Evolutionary conservation across 2,329 filamentous ascomycete genomes (phyloP).

Genomic region (Pseudocercospora pini-densiflorae): DNA sequence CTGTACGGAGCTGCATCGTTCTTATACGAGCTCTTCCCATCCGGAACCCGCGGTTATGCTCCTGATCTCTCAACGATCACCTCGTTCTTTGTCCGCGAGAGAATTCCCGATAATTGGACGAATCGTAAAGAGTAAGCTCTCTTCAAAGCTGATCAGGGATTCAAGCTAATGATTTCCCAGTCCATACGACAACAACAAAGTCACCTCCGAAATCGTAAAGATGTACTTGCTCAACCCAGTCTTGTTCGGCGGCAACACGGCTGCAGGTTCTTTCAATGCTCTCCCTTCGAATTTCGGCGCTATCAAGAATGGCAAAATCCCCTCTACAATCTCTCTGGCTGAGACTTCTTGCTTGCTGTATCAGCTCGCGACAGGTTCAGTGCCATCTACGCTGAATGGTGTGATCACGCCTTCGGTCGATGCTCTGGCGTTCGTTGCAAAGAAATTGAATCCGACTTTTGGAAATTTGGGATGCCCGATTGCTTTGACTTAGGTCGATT

Average conservation of each 20-base stretch:
- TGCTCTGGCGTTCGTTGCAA: conserved; percentile 38
- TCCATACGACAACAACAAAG: conserved; percentile 40
- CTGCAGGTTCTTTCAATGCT: conserved; percentile 35
- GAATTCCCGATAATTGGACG: conserved; percentile 49
- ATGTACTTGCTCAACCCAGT: conserved; percentile 49
- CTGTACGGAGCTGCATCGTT: conserved; percentile 50
- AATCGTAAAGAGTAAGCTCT: conserved; percentile 28
- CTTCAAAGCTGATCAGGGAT: background rate
- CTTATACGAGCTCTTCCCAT: conserved; percentile 49
- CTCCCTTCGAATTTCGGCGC: conserved; percentile 39
- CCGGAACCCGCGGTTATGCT: conserved; percentile 36
- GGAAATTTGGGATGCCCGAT: conserved; percentile 45
- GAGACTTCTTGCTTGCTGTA: conserved; percentile 47
- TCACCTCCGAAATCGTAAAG: conserved; percentile 44
- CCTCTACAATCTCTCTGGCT: conserved; percentile 37
- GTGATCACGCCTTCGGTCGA: conserved; percentile 44
- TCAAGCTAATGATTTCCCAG: background rate
- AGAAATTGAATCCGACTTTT: conserved; percentile 39
- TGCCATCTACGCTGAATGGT: conserved; percentile 46
- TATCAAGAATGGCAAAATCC: conserved; percentile 45
- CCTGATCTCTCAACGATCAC: conserved; percentile 43
- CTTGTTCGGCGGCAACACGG: conserved; percentile 44
- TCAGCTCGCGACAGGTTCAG: conserved; percentile 44
- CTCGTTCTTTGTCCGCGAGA: conserved; percentile 49
- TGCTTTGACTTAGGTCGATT: conserved; percentile 9